These are phyloP conservation scores for Claviceps sp. DNA, from an alignment of 2,329 filamentous ascomycete species.

Conservation along the genomic window DNA sequence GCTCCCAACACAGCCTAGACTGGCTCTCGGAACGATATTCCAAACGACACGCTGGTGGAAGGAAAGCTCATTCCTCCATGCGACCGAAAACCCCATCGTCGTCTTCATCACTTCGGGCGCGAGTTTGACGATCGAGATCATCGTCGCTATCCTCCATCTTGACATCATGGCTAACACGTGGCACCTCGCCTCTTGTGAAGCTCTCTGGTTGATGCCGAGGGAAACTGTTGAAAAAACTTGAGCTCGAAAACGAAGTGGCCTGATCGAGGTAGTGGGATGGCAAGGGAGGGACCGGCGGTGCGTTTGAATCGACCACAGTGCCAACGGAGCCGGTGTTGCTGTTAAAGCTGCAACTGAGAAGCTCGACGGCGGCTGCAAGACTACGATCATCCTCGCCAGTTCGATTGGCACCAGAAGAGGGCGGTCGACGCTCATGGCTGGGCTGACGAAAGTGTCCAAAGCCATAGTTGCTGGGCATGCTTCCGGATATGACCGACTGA, in stretches of 20 bases:
- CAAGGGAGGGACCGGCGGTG: conserved; percentile 77
- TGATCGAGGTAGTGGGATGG: conserved; percentile 66
- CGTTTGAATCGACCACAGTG: conserved; percentile 49
- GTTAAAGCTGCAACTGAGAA: conserved; percentile 82
- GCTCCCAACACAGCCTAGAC: conserved; percentile 11
- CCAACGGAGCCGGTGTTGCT: conserved; percentile 56
- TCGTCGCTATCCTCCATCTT: conserved; percentile 59
- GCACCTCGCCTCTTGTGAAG: conserved; percentile 47
- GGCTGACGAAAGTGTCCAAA: conserved; percentile 54
- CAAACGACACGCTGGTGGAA: background rate
- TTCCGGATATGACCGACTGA: conserved; percentile 50
- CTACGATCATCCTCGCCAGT: conserved; percentile 76
- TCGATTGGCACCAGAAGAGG: conserved; percentile 62
- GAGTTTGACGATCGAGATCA: conserved; percentile 47
- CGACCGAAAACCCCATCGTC: conserved; percentile 91
- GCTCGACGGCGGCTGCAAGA: conserved; percentile 76
- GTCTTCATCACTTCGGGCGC: conserved; percentile 67
- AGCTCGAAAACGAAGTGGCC: conserved; percentile 40
- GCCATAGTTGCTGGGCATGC: conserved; percentile 31
- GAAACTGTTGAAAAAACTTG: conserved; percentile 51
- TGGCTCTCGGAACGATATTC: conserved; percentile 1
- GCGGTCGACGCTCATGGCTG: conserved; percentile 63
- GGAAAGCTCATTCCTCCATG: conserved; percentile 67
- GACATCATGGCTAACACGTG: conserved; percentile 40
- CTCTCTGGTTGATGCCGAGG: conserved; percentile 48